Base-by-base conservation (phyloP, 2,329 filamentous ascomycete genomes). In the Diaporthe citrichinensis region DNA sequence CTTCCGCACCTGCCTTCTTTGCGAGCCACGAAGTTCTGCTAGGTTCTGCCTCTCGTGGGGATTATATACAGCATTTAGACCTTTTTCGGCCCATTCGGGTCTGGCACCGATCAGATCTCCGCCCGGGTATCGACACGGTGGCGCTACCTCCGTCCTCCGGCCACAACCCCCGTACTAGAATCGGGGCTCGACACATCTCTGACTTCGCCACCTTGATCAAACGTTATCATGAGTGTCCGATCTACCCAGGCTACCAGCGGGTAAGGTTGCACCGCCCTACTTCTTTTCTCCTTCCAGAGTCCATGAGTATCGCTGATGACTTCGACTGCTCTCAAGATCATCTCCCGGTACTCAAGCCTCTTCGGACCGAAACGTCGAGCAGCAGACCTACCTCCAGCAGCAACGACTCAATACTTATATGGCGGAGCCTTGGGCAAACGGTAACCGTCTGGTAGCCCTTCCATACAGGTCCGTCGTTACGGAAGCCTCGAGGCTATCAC, bases 331-430 rank as follows among this genome's bases (percentile, higher is more conserved):
- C 25, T 39, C 34, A 23, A 72, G 69, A 36, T 72, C 69, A 31
- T 53, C 44, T 10, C 8, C 44, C 20, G 28, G 23, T 6, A 49
- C 20, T 15, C 34, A 31, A 28, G 5, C 36, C 68, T 7, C 49
- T 2, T 7, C 51, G n/a, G 8, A 25, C 12, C 51, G 28, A n/a
- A 31, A 23, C 10, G 17, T 17, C 28, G 51, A 12, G 39, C 17
- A 46, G 15, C 55, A 49, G 10, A 20, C 20, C 39, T 28, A 51
- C 57, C 69, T 72, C 41, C 69, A 61, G 34, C 55, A 72, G 46
- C 69, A 53, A 39, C 69, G 69, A 14, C 57, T 72, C 44, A 41
- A 31, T 28, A 4, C 55, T 7, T 72, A 23, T 6, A 9, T 61
- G 25, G 14, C 23, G n/a, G 69, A 72, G 44, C 69, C 69, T 31